These are phyloP conservation scores for Ramaria sp. DNA, from an alignment of 768 basidiomycete species.

Conservation along the genomic window DNA sequence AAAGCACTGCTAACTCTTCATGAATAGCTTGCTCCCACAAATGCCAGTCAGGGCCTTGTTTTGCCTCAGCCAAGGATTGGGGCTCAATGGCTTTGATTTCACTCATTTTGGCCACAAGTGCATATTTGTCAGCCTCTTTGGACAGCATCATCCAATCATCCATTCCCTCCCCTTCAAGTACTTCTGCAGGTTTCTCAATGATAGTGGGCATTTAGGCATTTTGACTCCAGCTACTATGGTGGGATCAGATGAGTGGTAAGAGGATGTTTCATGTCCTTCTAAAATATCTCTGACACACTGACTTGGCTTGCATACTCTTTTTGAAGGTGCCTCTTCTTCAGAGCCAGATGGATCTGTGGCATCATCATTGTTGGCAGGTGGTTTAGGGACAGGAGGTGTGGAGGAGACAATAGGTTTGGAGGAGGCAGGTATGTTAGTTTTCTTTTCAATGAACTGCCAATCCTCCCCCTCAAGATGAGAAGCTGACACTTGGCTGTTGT, in stretches of 20 bases:
- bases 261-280: no score
- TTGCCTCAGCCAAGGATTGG: constrained; percentile 13
- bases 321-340: neutral
- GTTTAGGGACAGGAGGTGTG: no score
- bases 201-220: no score
- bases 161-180: neutral
- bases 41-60: constrained; percentile 18
- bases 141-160: neutral
- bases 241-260: no score
- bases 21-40: neutral
- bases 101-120: constrained; percentile 8
- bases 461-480: neutral
- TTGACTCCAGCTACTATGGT: no score
- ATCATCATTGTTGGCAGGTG: neutral
- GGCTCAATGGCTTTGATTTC: constrained; percentile 7
- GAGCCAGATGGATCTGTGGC: neutral
- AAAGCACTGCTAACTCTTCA: constrained; percentile 15
- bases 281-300: constrained; percentile 2
- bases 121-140: neutral
- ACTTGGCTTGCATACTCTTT: constrained; percentile 1
- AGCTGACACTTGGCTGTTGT: neutral
- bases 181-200: neutral
- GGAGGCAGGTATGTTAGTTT: neutral
- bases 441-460: neutral
- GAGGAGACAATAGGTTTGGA: no score